Percentiles rank a stretch among this genome's conserved stretches.
Conservation (phyloP, 73 alveolate genomes). For the Tetrahymena elliotti region DNA sequence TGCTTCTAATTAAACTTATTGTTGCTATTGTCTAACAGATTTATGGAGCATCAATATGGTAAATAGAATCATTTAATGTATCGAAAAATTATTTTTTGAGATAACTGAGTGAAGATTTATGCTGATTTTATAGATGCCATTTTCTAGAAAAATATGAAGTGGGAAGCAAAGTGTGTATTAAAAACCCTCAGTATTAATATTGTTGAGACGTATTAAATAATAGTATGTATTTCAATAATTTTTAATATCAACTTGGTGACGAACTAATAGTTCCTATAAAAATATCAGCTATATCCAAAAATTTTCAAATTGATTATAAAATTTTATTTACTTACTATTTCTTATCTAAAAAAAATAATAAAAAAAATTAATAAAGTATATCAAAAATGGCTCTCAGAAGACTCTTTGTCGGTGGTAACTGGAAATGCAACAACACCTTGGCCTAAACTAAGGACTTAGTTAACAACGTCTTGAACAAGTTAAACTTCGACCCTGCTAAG, state of each 20-base stretch:
- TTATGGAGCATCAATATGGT: background rate
- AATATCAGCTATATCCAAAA: background rate
- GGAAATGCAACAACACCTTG: conserved; percentile 91
- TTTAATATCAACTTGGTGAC: background rate
- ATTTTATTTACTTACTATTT: background rate
- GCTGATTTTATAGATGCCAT: background rate
- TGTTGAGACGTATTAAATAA: background rate
- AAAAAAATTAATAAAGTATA: background rate
- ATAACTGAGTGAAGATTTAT: background rate
- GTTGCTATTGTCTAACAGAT: background rate
- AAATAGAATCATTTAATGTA: background rate
- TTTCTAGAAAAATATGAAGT: background rate
- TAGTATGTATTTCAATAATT: background rate
- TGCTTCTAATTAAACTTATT: background rate
- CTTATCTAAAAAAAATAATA: background rate
- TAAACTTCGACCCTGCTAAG: conserved; percentile 53
- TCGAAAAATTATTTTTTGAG: background rate
- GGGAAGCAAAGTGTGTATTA: background rate
- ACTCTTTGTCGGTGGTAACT: conserved; percentile 91
- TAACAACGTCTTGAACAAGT: conserved; percentile 55
- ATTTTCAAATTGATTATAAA: background rate
- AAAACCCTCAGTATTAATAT: background rate
- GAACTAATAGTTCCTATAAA: background rate
- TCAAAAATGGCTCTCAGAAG: conserved; percentile 32
- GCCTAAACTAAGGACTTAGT: conserved; percentile 65